Evolutionary conservation across 805 yeast genomes (phyloP).

Genomic region (Wickerhamiella lipophila): DNA sequence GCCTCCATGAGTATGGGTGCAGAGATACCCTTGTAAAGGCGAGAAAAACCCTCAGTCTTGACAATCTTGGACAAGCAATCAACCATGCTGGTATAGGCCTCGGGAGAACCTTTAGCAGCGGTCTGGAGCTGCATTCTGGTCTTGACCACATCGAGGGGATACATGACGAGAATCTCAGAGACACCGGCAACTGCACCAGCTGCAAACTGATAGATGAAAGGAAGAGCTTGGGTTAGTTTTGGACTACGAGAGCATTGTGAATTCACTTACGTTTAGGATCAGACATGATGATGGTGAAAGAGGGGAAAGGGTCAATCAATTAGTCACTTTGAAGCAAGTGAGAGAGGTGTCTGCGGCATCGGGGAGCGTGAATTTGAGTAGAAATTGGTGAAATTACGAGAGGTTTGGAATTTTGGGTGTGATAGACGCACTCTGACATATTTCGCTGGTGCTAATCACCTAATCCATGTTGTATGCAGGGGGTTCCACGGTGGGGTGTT

Average conservation of each 20-base stretch:
- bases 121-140: conserved; percentile 89
- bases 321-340: conserved; percentile 1
- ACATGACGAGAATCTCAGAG: conserved; percentile 88
- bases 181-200: conserved; percentile 96
- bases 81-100: conserved; percentile 66
- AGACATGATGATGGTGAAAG: conserved; percentile 8
- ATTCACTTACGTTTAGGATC: conserved; percentile 16
- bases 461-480: no score
- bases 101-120: conserved; percentile 28
- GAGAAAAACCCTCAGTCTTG: conserved; percentile 67
- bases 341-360: background rate
- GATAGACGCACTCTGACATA: no score
- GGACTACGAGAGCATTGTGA: no score
- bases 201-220: conserved; percentile 80
- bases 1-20: conserved; percentile 99
- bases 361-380: background rate
- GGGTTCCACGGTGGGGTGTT: no score
- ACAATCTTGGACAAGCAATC: conserved; percentile 77
- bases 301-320: background rate
- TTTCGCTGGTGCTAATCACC: no score
- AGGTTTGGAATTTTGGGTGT: no score
- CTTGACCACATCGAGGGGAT: conserved; percentile 93
- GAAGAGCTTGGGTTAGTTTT: conserved; percentile 47
- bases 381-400: no score
- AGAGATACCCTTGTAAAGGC: conserved; percentile 83